Evolutionary conservation across 2,329 filamentous ascomycete species (phyloP).

Genomic region (Pseudogymnoascus sp.): DNA sequence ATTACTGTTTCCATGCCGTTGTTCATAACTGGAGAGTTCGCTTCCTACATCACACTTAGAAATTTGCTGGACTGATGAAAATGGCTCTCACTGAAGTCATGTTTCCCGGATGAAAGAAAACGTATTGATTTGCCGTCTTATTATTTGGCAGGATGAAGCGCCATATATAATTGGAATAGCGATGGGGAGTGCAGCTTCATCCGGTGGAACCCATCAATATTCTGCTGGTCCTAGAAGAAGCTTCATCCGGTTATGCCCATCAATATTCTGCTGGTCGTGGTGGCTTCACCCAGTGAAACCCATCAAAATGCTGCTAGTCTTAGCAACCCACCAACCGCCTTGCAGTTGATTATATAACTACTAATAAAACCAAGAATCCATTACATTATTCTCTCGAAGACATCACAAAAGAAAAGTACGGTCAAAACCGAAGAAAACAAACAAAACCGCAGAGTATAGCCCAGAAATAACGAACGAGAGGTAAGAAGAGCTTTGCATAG

Average conservation of each 20-base stretch:
- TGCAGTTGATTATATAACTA: background rate
- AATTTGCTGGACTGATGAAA: too few relatives aligned
- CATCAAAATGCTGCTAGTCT: background rate
- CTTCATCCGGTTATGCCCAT: background rate
- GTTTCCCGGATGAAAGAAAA: too few relatives aligned
- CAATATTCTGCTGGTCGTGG: background rate
- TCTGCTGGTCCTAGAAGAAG: background rate
- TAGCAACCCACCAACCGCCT: background rate
- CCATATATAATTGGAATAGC: background rate
- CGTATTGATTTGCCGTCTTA: background rate
- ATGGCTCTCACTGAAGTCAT: too few relatives aligned
- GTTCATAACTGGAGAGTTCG: too few relatives aligned
- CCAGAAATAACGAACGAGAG: background rate
- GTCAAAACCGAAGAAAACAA: background rate
- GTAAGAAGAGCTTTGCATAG: background rate
- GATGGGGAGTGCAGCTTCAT: background rate
- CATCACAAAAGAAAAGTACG: too few relatives aligned
- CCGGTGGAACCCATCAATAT: background rate
- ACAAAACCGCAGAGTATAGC: background rate
- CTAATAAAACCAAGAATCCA: background rate
- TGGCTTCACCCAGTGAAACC: background rate
- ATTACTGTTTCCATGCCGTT: too few relatives aligned
- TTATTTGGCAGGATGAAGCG: background rate
- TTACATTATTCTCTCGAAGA: background rate
- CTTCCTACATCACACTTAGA: too few relatives aligned